Percentiles rank a stretch among this genome's conserved stretches.
Conservation (phyloP, 2,329 filamentous ascomycete species). For the Cladophialophora chaetospira region DNA sequence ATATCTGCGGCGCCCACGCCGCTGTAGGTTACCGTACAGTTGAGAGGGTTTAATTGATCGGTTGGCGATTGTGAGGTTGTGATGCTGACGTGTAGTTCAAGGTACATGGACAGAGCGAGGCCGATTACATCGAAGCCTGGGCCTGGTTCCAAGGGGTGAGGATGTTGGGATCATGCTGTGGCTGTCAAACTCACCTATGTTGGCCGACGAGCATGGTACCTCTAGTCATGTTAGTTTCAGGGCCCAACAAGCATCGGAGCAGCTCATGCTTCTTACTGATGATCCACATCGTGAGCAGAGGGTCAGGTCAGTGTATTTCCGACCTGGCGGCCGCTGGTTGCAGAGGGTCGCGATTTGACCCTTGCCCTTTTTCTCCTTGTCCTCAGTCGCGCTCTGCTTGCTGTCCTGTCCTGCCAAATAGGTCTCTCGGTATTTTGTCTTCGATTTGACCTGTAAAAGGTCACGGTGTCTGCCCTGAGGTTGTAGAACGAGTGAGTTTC, state of each 20-base stretch:
- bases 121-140: slow-evolving; percentile 97
- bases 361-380: too few species aligned
- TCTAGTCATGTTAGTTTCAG: slow-evolving; percentile 19
- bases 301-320: not conserved
- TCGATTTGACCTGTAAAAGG: too few species aligned
- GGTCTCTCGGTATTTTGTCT: too few species aligned
- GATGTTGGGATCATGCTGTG: not conserved
- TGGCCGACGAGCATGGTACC: slow-evolving; percentile 85
- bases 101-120: slow-evolving; percentile 88
- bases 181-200: slow-evolving; percentile 64
- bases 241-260: too few species aligned
- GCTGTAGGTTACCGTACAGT: slow-evolving; percentile 90
- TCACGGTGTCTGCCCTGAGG: too few species aligned
- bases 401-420: too few species aligned
- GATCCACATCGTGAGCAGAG: not conserved
- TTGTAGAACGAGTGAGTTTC: too few species aligned
- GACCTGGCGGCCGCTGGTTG: not conserved
- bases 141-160: slow-evolving; percentile 39
- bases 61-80: slow-evolving; percentile 44
- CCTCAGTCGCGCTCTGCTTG: too few species aligned
- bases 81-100: slow-evolving; percentile 83
- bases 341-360: too few species aligned
- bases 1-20: slow-evolving; percentile 74
- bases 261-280: too few species aligned
- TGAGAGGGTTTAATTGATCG: slow-evolving; percentile 46